A percentile compares a stretch with the other conserved stretches of the same genome.
Evolutionary conservation across 1,139 yeast genomes (phyloP).

Genomic region (Saccharomyces hybrid): DNA sequence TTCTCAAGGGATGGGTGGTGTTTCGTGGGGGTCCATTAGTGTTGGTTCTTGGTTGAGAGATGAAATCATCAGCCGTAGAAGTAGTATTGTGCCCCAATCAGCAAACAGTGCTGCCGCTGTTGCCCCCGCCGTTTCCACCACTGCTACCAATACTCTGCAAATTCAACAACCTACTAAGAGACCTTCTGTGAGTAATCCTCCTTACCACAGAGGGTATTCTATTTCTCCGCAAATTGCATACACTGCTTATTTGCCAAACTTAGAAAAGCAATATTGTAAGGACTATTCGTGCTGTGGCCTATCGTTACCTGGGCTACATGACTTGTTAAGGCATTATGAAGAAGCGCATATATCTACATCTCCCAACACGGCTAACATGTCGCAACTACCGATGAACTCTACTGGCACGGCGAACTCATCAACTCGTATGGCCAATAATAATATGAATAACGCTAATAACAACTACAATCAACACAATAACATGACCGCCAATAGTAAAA

Average conservation of each 20-base stretch:
- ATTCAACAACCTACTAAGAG: constrained; percentile 4
- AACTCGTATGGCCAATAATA: constrained; percentile 1
- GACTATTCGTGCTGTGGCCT: constrained; percentile 96
- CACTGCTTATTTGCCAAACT: constrained; percentile 60
- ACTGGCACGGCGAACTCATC: constrained; percentile 4
- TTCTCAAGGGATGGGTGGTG: constrained; percentile 95
- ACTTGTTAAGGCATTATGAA: constrained; percentile 86
- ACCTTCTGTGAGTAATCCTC: constrained; percentile 2
- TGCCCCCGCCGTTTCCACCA: background rate
- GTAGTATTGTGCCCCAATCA: background rate
- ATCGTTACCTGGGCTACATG: constrained; percentile 85
- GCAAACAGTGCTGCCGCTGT: background rate
- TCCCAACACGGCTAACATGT: constrained; percentile 30
- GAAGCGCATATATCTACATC: constrained; percentile 86
- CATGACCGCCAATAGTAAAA: background rate
- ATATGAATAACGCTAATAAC: background rate
- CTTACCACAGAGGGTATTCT: background rate
- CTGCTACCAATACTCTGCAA: background rate
- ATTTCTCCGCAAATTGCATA: constrained; percentile 5
- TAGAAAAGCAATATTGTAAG: constrained; percentile 92
- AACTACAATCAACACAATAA: background rate
- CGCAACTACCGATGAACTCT: constrained; percentile 9
- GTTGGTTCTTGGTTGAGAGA: constrained; percentile 95
- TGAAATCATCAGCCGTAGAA: constrained; percentile 47
- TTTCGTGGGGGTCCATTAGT: constrained; percentile 94